phyloP scores from a whole-genome alignment of 108 stramenopile genomes.

The Aurantiochytrium sp. region DNA sequence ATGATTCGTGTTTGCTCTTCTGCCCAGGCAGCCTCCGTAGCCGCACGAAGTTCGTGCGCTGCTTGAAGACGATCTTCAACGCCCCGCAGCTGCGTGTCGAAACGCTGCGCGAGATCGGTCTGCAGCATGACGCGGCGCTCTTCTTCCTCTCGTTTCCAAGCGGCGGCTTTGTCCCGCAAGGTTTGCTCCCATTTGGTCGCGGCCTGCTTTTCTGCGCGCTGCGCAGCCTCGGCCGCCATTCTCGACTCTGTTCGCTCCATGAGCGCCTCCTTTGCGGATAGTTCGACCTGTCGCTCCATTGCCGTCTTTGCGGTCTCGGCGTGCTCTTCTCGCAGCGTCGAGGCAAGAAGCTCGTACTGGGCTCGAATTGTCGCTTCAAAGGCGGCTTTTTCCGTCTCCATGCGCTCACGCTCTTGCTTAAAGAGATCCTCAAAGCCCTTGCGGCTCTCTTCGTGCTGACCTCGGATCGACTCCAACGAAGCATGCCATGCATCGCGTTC shows the following conservation, averaged over 20 bases:
- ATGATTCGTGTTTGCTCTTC: background rate
- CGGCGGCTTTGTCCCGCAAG: background rate
- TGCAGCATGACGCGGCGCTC: background rate
- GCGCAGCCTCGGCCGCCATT: background rate
- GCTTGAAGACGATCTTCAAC: background rate
- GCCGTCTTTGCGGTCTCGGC: background rate
- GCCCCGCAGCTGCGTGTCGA: background rate
- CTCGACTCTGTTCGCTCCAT: background rate
- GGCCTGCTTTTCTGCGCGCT: background rate
- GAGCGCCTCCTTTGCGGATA: background rate
- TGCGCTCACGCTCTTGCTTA: background rate
- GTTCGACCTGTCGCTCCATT: background rate
- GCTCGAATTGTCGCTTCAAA: background rate
- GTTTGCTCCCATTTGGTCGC: background rate
- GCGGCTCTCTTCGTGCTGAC: background rate
- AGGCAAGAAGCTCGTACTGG: background rate
- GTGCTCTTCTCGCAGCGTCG: background rate
- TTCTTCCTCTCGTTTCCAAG: background rate
- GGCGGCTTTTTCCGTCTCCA: background rate
- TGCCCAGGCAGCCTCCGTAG: background rate
- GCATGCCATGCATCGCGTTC: background rate
- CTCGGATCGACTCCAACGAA: background rate
- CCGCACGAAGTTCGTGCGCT: background rate
- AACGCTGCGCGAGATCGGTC: background rate
- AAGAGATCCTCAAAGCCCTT: background rate